phyloP scores from a whole-genome alignment of 2,329 filamentous ascomycete species.

The Amauroascus niger region DNA sequence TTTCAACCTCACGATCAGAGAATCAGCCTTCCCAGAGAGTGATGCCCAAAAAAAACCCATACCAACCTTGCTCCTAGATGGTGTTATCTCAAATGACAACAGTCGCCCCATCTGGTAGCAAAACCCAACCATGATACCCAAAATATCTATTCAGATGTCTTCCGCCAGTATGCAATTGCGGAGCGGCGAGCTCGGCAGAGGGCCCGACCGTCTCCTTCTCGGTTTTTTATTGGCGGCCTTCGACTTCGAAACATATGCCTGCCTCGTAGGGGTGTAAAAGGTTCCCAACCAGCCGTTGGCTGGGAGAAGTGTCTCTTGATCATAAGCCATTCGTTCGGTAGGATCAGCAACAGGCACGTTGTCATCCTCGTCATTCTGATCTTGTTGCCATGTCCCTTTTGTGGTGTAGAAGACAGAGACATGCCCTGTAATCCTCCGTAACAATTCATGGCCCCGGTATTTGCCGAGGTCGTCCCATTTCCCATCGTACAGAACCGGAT shows the following conservation, averaged over 20 bases:
- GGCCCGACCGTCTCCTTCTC: neutral
- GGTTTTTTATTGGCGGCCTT: neutral
- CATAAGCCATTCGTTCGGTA: conserved; percentile 4
- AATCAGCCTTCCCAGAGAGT: no score
- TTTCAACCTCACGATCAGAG: no score
- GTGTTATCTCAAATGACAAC: no score
- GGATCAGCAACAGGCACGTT: conserved; percentile 7
- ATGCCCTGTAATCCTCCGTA: conserved; percentile 13
- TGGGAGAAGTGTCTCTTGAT: conserved; percentile 10
- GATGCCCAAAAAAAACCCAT: no score
- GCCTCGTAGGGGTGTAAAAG: conserved; percentile 2
- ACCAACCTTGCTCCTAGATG: no score
- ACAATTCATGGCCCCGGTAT: conserved; percentile 3
- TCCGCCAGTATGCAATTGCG: neutral
- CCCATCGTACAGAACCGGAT: conserved; percentile 16
- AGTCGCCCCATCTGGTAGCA: neutral
- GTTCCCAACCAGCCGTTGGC: conserved; percentile 16
- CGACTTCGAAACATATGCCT: neutral
- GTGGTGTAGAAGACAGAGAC: conserved; percentile 14
- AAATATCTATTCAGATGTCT: neutral
- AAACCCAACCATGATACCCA: neutral
- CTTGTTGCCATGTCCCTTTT: conserved; percentile 13
- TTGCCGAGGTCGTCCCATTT: conserved; percentile 1
- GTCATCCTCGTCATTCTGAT: conserved; percentile 8
- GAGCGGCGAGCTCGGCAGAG: conserved; percentile 5